phyloP scores from a whole-genome alignment of 2,329 filamentous ascomycete genomes.

The Ophiosphaerella herpotricha region DNA sequence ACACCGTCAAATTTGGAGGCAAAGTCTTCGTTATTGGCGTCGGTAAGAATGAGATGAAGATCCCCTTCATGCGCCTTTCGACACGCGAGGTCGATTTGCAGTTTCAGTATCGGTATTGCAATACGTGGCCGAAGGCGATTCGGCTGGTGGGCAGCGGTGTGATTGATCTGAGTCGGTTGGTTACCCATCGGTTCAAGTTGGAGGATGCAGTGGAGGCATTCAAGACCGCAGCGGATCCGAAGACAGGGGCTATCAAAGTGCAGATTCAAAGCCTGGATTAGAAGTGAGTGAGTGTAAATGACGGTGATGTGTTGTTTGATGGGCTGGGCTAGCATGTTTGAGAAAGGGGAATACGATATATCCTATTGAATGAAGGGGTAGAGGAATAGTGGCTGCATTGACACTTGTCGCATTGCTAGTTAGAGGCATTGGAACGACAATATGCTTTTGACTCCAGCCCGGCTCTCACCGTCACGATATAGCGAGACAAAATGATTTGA shows the following conservation, averaged over 20 bases:
- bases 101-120: slow-evolving; percentile 95
- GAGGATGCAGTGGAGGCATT: slow-evolving; percentile 90
- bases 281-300: background rate
- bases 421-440: background rate
- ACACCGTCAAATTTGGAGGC: slow-evolving; percentile 90
- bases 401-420: too few species aligned
- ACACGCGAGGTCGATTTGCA: slow-evolving; percentile 92
- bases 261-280: slow-evolving; percentile 73
- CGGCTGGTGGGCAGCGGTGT: slow-evolving; percentile 83
- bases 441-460: background rate
- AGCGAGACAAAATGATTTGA: too few species aligned
- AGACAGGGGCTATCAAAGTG: slow-evolving; percentile 93
- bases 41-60: slow-evolving; percentile 91
- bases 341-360: too few species aligned
- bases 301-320: too few species aligned
- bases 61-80: slow-evolving; percentile 92
- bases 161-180: slow-evolving; percentile 77
- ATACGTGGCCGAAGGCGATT: slow-evolving; percentile 95
- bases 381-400: too few species aligned
- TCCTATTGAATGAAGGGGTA: too few species aligned
- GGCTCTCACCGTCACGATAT: too few species aligned
- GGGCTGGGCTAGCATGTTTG: too few species aligned
- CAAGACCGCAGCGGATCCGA: slow-evolving; percentile 81
- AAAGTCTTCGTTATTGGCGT: slow-evolving; percentile 98
- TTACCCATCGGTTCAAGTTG: slow-evolving; percentile 84